These are phyloP conservation scores for Suillus brevipes DNA, from an alignment of 768 basidiomycete species.

Conservation along the genomic window DNA sequence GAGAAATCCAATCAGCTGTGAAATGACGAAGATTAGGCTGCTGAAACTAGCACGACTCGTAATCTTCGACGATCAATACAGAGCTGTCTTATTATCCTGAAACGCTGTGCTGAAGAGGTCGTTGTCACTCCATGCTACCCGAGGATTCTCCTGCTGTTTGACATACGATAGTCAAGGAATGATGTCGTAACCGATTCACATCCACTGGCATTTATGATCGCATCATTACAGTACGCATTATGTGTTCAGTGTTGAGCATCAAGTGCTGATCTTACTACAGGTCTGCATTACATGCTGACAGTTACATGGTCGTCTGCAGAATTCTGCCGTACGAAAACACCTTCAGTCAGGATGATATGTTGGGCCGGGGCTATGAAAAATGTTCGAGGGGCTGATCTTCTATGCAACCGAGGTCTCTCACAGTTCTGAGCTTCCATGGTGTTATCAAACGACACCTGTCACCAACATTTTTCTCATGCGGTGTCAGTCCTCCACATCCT, in stretches of 20 bases:
- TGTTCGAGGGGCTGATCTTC: not conserved
- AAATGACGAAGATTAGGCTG: slow-evolving; percentile 40
- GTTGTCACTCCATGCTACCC: not conserved
- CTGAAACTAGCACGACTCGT: slow-evolving; percentile 50
- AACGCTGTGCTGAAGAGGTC: not conserved
- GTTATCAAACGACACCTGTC: not conserved
- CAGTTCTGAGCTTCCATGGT: not conserved
- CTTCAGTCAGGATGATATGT: not conserved
- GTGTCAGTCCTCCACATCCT: not conserved
- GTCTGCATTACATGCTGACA: not conserved
- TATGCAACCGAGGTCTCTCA: not conserved
- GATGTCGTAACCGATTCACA: not conserved
- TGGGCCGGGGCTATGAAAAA: not conserved
- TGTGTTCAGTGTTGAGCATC: no score
- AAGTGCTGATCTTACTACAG: not conserved
- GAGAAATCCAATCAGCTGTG: not conserved
- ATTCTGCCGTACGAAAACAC: not conserved
- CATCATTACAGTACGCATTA: not conserved
- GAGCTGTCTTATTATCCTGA: slow-evolving; percentile 44
- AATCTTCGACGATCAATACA: slow-evolving; percentile 48
- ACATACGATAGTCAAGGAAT: not conserved
- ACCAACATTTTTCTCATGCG: not conserved
- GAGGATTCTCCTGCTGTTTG: not conserved
- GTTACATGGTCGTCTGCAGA: not conserved
- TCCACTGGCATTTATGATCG: not conserved